A percentile compares a stretch with the other conserved stretches of the same genome.
Evolutionary conservation across 2,329 filamentous ascomycete species (phyloP).

Genomic region (Aspergillus phoenicis): DNA sequence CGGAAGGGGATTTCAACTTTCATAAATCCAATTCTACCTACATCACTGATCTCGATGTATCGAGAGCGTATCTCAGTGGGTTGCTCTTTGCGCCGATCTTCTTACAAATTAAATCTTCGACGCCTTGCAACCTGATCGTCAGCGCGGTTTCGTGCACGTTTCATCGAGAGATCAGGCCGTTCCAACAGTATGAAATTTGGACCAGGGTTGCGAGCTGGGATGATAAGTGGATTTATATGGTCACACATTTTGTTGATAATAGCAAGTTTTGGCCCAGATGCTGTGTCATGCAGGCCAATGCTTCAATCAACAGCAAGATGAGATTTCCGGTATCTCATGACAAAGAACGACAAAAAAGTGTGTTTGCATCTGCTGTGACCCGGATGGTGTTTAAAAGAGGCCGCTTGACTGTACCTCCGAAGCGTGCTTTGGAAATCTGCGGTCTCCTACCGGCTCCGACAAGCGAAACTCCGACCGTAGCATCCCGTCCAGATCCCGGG

Average conservation of each 20-base stretch:
- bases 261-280: neutral
- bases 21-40: constrained; percentile 57
- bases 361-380: too few species aligned
- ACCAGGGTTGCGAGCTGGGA: constrained; percentile 34
- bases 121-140: neutral
- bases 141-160: neutral
- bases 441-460: too few species aligned
- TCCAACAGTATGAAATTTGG: constrained; percentile 29
- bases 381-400: too few species aligned
- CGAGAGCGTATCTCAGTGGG: constrained; percentile 45
- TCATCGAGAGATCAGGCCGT: constrained; percentile 25
- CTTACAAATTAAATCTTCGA: too few species aligned
- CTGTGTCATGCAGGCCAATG: too few species aligned
- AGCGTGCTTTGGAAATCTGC: too few species aligned
- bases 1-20: constrained; percentile 20
- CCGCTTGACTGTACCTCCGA: too few species aligned
- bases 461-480: too few species aligned
- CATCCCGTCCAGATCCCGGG: too few species aligned
- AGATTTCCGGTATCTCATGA: too few species aligned
- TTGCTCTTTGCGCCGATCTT: neutral
- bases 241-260: constrained; percentile 30
- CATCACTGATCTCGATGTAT: constrained; percentile 58
- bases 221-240: constrained; percentile 36
- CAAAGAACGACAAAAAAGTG: too few species aligned
- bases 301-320: too few species aligned